phyloP scores from a whole-genome alignment of 352 stramenopile species.

The Chloridella minuta region DNA sequence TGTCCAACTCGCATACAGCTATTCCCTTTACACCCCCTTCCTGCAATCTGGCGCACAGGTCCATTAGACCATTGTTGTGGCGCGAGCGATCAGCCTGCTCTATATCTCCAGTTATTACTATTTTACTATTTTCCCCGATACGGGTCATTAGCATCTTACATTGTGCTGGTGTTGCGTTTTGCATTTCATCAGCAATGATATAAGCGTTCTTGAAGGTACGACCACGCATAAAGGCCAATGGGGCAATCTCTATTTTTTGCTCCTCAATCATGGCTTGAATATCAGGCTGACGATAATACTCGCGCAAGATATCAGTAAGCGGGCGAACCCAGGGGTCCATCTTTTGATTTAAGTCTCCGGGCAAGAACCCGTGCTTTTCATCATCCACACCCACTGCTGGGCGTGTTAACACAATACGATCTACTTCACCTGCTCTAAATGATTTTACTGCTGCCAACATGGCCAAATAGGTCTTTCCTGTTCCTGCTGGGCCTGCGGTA shows the following conservation, averaged over 20 bases:
- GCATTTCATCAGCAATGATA: background rate
- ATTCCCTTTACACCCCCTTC: no score
- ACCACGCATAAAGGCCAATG: background rate
- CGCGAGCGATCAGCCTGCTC: background rate
- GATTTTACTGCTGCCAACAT: background rate
- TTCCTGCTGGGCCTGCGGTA: background rate
- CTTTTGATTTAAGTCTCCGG: background rate
- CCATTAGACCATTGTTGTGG: no score
- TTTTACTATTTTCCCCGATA: background rate
- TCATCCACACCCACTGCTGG: background rate
- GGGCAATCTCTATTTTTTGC: background rate
- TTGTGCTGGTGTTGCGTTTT: background rate
- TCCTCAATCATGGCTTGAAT: conserved; percentile 11
- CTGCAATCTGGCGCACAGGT: no score
- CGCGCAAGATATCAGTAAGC: no score
- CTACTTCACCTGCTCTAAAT: conserved; percentile 9
- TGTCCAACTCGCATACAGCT: no score
- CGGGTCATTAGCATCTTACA: background rate
- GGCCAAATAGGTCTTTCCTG: background rate
- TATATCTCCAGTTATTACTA: conserved; percentile 8
- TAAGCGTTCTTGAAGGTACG: background rate
- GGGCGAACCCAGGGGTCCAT: background rate
- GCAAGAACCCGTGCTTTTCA: background rate
- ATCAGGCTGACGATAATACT: background rate
- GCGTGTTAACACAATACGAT: background rate